These are phyloP conservation scores for Fulvia fulva DNA, from an alignment of 2,329 filamentous ascomycete genomes.

Conservation along the genomic window DNA sequence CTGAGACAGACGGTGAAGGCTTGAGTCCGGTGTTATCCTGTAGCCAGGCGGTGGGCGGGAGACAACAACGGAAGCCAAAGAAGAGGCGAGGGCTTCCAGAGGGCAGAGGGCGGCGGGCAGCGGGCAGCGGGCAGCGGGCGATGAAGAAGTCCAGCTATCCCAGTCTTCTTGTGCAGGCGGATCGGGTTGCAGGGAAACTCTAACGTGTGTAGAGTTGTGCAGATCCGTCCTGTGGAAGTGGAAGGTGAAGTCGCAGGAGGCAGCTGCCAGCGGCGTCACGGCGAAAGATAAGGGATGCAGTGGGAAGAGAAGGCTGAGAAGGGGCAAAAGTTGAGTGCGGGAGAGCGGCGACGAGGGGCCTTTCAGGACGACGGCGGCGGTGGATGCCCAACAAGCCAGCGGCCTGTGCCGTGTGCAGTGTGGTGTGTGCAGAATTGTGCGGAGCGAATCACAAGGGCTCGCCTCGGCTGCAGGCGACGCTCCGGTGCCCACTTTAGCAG, in stretches of 20 bases:
- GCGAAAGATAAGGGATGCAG: background rate
- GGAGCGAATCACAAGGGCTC: background rate
- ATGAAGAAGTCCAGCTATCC: constrained; percentile 15
- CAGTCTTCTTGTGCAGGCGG: constrained; percentile 8
- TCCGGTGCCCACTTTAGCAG: background rate
- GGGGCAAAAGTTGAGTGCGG: background rate
- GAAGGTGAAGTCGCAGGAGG: constrained; percentile 1
- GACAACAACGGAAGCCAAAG: constrained; percentile 12
- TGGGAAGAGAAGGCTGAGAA: background rate
- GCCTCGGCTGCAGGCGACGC: background rate
- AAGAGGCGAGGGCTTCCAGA: constrained; percentile 6
- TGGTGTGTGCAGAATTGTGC: too few relatives aligned
- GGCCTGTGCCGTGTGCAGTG: background rate
- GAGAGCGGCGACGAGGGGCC: background rate
- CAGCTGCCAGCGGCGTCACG: background rate
- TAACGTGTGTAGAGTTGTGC: constrained; percentile 13
- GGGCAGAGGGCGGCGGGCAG: too few relatives aligned
- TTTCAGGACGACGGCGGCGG: background rate
- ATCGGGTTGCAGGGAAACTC: constrained; percentile 12
- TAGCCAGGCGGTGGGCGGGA: constrained; percentile 6
- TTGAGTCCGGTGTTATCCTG: constrained; percentile 2
- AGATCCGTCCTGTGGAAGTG: constrained; percentile 8
- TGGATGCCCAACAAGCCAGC: background rate
- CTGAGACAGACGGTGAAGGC: background rate
- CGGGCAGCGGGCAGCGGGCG: constrained; percentile 7